A percentile compares a stretch with the other conserved stretches of the same genome.
Conservation (phyloP, 2,329 filamentous ascomycete genomes). For the Diaporthe sp. region DNA sequence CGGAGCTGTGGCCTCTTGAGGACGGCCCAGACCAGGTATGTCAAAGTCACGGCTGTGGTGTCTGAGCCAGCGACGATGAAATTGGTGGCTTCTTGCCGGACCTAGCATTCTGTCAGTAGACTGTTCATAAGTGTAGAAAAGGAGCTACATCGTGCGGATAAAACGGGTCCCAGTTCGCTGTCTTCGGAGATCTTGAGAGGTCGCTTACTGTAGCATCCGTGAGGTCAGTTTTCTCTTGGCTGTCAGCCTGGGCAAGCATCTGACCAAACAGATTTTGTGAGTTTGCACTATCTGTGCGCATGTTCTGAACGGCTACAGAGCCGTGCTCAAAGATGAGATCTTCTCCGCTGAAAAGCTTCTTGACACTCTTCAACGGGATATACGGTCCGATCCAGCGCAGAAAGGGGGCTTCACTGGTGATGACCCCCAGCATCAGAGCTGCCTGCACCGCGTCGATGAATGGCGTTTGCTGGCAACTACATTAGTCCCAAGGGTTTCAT, state of each 20-base stretch:
- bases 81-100: conserved; percentile 49
- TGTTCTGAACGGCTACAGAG: conserved; percentile 27
- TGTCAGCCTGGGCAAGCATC: conserved; percentile 45
- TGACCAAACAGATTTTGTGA: conserved; percentile 45
- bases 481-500: conserved; percentile 52
- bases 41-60: conserved; percentile 57
- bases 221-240: conserved; percentile 37
- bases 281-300: conserved; percentile 33
- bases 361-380: conserved; percentile 27
- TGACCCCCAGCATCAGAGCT: conserved; percentile 21
- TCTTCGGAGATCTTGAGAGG: neutral
- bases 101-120: neutral
- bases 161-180: neutral
- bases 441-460: conserved; percentile 32
- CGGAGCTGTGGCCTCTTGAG: conserved; percentile 38
- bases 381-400: conserved; percentile 17
- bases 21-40: conserved; percentile 53
- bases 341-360: conserved; percentile 31
- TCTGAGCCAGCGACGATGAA: conserved; percentile 59
- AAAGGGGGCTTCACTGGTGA: conserved; percentile 27
- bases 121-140: neutral
- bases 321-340: conserved; percentile 35
- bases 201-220: conserved; percentile 47
- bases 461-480: conserved; percentile 46
- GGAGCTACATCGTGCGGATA: neutral